Evolutionary conservation across 2,329 filamentous ascomycete genomes (phyloP).

Genomic region (Trichoderma koningiopsis): DNA sequence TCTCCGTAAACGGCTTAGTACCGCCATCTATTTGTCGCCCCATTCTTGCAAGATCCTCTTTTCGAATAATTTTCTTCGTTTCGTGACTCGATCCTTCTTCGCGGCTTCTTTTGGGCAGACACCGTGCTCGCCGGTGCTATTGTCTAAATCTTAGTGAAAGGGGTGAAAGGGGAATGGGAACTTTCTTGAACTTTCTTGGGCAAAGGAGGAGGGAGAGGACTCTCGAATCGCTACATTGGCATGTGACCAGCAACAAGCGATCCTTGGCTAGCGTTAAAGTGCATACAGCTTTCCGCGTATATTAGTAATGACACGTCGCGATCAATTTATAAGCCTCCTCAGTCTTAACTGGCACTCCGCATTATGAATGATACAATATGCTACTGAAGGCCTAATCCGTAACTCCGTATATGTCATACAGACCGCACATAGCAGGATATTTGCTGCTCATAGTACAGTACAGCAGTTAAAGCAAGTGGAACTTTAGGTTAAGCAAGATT

Average conservation of each 20-base stretch:
- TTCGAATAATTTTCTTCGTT: background rate
- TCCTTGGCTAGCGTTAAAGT: background rate
- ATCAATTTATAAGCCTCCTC: background rate
- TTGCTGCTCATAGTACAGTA: background rate
- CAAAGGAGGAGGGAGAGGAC: background rate
- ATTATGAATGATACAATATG: background rate
- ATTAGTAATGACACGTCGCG: background rate
- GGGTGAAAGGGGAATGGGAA: background rate
- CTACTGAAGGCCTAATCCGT: background rate
- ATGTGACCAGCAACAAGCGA: background rate
- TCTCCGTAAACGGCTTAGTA: slow-evolving; percentile 27
- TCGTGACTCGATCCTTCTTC: slow-evolving; percentile 14
- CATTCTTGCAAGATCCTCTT: slow-evolving; percentile 7
- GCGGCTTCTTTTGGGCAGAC: background rate
- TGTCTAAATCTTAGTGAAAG: background rate
- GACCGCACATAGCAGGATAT: background rate
- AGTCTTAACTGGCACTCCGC: background rate
- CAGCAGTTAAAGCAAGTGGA: background rate
- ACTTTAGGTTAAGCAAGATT: background rate
- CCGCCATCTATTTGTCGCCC: slow-evolving; percentile 5
- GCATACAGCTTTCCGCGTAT: background rate
- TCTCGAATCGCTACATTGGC: background rate
- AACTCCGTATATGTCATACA: background rate
- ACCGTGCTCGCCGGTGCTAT: background rate
- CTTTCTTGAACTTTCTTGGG: background rate